phyloP scores from a whole-genome alignment of 352 stramenopile species.

The Achlya hypogyna region DNA sequence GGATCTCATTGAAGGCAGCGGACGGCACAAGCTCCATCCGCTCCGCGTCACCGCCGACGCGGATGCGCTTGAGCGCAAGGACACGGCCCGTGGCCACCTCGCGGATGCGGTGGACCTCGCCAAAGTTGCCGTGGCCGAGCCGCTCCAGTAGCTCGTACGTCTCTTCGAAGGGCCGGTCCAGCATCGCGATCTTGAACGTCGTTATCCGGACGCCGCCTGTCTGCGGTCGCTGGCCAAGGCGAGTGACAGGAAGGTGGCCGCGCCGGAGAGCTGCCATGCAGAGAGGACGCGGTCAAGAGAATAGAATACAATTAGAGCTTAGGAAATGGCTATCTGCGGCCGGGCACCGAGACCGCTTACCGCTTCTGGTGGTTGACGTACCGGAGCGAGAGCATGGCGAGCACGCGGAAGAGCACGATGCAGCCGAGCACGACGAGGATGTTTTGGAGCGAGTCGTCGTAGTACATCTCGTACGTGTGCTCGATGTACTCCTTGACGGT shows the following conservation, averaged over 20 bases:
- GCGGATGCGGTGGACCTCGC: slow-evolving; percentile 48
- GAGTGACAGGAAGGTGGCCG: too few species aligned
- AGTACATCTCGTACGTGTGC: slow-evolving; percentile 40
- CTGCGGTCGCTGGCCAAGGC: too few species aligned
- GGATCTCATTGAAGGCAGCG: slow-evolving; percentile 63
- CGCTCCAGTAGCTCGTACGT: slow-evolving; percentile 55
- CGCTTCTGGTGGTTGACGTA: slow-evolving; percentile 29
- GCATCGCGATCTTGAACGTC: neutral
- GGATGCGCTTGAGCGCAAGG: slow-evolving; percentile 49
- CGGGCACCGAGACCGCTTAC: too few species aligned
- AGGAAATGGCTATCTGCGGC: too few species aligned
- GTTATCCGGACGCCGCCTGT: too few species aligned
- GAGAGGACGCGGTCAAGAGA: too few species aligned
- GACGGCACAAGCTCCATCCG: slow-evolving; percentile 39
- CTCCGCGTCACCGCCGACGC: slow-evolving; percentile 37
- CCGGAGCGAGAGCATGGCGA: slow-evolving; percentile 42
- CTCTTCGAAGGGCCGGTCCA: slow-evolving; percentile 12
- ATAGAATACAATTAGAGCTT: too few species aligned
- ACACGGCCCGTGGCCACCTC: slow-evolving; percentile 34
- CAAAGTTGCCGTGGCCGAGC: slow-evolving; percentile 61
- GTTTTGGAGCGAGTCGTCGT: slow-evolving; percentile 36
- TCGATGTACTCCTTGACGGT: slow-evolving; percentile 52
- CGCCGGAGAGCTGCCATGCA: neutral
- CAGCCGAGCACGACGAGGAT: slow-evolving; percentile 41
- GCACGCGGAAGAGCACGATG: slow-evolving; percentile 39